Evolutionary conservation across 192 early-diverging fungal species (phyloP), one percentile per base, ranked within the genome.

Genomic region (Dimargaris cristalligena): DNA sequence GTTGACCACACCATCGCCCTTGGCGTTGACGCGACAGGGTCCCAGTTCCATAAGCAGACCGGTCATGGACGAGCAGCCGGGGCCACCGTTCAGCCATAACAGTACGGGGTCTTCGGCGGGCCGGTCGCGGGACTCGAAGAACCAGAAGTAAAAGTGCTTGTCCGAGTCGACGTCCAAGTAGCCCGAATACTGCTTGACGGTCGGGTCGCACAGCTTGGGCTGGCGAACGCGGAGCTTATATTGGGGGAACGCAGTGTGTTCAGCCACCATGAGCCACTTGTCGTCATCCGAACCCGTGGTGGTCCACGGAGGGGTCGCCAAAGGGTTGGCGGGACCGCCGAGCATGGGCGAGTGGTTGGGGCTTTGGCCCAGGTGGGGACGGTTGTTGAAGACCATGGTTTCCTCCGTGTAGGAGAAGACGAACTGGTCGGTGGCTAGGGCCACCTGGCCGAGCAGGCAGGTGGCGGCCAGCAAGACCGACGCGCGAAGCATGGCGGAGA

Each of bases 101-200:
- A 84, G 62, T 26, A 85, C 66, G 4, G 94, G 94, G 61, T 91
- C 92, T 25, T 70, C 64, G 33, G 66, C 64, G 28, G 69, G 75
- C 61, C 68, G 62, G 60, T 77, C 76, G 62, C 89, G 86, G 6
- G 87, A 86, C 70, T 94, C 93, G 70, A 99, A 97, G 79, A 99
- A 97, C 87, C 89, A 92, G 69, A 90, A 92, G 76, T 90, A 92
- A 65, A 90, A 91, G 69, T 92, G 87, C 38, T 85, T 78, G 58
- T 83, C 77, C n/a, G 65, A 68, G 34, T 69, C 81, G 10, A 72
- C 71, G 64, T 86, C 83, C 29, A 90, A 69, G 63, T 90, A 86
- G 32, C 85, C 87, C 57, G 83, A 85, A 70, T 87, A 88, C 80
- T 95, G 94, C 62, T 90, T 87, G 48, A 90, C 86, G 61, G 79